Conservation (phyloP, 2,329 filamentous ascomycete genomes). For the Fusarium newnesense region DNA sequence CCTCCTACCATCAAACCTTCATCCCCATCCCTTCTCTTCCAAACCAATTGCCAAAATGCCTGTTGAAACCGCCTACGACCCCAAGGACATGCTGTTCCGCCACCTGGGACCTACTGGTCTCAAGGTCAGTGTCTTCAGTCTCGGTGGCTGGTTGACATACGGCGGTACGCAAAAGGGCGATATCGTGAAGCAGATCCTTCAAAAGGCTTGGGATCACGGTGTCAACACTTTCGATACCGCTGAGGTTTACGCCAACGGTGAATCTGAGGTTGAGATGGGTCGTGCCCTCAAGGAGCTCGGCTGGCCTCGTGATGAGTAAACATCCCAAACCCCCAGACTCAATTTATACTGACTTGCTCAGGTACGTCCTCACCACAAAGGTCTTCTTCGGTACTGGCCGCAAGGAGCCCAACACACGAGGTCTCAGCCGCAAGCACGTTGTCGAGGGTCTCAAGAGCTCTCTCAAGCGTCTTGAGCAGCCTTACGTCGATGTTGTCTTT, state of each 20-base stretch:
- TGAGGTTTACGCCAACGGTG: constrained; percentile 67
- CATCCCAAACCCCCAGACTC: rapidly evolving
- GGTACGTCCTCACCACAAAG: constrained; percentile 62
- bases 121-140: constrained; percentile 42
- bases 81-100: constrained; percentile 44
- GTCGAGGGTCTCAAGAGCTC: constrained; percentile 58
- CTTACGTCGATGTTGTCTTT: constrained; percentile 44
- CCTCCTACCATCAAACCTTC: not conserved
- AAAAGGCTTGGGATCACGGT: constrained; percentile 67
- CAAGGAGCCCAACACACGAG: constrained; percentile 64
- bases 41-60: constrained; percentile 19
- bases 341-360: not conserved
- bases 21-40: not conserved
- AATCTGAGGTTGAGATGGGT: constrained; percentile 72
- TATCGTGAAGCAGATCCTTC: constrained; percentile 67
- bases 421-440: constrained; percentile 73
- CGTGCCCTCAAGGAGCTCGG: constrained; percentile 65
- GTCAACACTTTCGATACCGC: constrained; percentile 72
- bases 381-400: constrained; percentile 45
- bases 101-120: constrained; percentile 42
- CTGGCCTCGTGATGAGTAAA: constrained; percentile 66
- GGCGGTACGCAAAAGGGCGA: constrained; percentile 69
- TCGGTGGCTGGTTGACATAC: constrained; percentile 43
- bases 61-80: constrained; percentile 39
- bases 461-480: constrained; percentile 39